phyloP scores from a whole-genome alignment of 139 green algal genomes.

The Raphidocelis subcapitata region DNA sequence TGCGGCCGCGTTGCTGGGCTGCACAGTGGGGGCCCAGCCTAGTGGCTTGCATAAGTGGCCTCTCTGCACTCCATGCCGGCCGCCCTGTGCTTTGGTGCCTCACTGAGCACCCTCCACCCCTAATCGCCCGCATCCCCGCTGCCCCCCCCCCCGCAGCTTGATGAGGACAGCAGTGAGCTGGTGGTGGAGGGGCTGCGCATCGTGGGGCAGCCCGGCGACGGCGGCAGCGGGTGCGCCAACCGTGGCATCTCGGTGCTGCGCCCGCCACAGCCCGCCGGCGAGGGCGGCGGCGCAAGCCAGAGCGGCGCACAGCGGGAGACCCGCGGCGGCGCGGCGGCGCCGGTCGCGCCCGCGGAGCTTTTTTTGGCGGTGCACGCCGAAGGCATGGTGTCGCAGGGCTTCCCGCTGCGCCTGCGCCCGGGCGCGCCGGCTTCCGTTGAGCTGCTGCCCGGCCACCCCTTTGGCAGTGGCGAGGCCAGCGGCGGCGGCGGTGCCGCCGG shows the following conservation, averaged over 20 bases:
- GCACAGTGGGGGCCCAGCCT: too few species aligned
- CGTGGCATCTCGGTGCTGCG: constrained; percentile 33
- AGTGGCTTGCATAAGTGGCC: too few species aligned
- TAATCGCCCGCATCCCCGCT: too few species aligned
- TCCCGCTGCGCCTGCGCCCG: constrained; percentile 44
- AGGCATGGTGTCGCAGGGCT: constrained; percentile 25
- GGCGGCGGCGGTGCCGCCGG: neutral
- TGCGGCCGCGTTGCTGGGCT: neutral
- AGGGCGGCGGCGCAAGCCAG: neutral
- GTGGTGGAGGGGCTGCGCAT: constrained; percentile 4
- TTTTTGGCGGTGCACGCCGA: constrained; percentile 23
- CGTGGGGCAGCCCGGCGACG: constrained; percentile 10
- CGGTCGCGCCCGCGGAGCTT: constrained; percentile 21
- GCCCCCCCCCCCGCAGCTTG: too few species aligned
- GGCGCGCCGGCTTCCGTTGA: constrained; percentile 47
- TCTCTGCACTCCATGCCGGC: too few species aligned
- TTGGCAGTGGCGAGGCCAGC: neutral
- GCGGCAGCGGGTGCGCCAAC: neutral
- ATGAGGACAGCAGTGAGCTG: neutral
- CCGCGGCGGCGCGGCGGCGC: neutral
- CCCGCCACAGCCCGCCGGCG: too few species aligned
- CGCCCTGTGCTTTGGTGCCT: too few species aligned
- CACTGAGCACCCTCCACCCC: neutral
- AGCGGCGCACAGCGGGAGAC: neutral
- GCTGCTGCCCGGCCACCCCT: constrained; percentile 46